A percentile compares a stretch with the other conserved stretches of the same genome.
Conservation (phyloP, 129 eudicot species). For the Artemisia tridentata region DNA sequence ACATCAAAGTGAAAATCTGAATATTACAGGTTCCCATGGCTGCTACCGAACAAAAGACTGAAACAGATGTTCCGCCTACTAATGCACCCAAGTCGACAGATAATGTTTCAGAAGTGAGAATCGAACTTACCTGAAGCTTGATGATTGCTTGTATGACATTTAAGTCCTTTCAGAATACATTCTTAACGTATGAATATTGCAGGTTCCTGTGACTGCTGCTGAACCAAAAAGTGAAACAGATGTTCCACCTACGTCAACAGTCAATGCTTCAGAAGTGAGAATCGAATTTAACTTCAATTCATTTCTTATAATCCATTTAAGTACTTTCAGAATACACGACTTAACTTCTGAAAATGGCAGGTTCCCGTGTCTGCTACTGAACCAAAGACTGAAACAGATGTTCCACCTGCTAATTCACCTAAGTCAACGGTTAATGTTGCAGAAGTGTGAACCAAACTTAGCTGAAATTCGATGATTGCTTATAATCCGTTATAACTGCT, state of each 20-base stretch:
- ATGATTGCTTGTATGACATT: background rate
- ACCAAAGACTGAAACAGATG: conserved; percentile 34
- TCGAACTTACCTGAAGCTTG: conserved; percentile 1
- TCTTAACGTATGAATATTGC: background rate
- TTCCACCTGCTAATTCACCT: conserved; percentile 23
- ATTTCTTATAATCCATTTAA: too few relatives aligned
- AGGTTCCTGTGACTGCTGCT: conserved; percentile 34
- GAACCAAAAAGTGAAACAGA: conserved; percentile 32
- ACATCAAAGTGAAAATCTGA: conserved; percentile 18
- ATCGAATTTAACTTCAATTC: conserved; percentile 1
- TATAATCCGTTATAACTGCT: background rate
- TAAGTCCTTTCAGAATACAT: background rate
- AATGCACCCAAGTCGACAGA: conserved; percentile 33
- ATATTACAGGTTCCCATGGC: conserved; percentile 32
- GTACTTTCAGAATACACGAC: background rate
- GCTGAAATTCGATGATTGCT: background rate
- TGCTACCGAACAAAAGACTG: conserved; percentile 30
- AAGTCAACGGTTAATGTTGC: conserved; percentile 40
- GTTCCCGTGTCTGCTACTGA: conserved; percentile 28
- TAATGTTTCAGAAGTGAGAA: conserved; percentile 47
- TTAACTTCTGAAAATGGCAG: conserved; percentile 17
- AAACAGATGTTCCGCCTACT: conserved; percentile 19
- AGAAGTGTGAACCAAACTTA: conserved; percentile 40
- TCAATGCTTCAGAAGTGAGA: conserved; percentile 46
- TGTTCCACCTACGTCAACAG: conserved; percentile 35